Base-by-base conservation (phyloP, 495 filamentous ascomycete genomes). In the Penicillium longicatenatum region DNA sequence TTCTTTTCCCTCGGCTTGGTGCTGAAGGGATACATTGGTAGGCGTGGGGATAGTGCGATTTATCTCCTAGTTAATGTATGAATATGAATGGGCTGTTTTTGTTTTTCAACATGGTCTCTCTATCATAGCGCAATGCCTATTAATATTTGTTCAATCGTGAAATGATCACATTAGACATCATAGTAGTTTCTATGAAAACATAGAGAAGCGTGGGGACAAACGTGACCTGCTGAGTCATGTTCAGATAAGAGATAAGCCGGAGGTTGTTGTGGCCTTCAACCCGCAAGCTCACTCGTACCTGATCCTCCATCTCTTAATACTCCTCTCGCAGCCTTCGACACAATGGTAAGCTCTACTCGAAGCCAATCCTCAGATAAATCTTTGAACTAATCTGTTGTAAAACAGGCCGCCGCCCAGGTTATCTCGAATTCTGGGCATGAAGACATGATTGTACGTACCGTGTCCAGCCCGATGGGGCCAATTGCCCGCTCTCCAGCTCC, bases 381-480 rank as follows among this genome's bases (percentile, higher is more conserved):
- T 39, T 16, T 12, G 6, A 17, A 17, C 37, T 24, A 30, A 46
- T 6, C 2, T 10, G 16, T 50, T 42, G 51, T 48, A 56, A 30
- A 55, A 16, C 59, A 90, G 88, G 88, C 91, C 59, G 68, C 75
- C 63, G 68, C 75, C 66, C 90, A 95, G 82, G 85, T 92, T 61
- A 92, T 93, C 69, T 86, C 91, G 41, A 93, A 93, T 74, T 90
- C 90, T 58, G 89, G 90, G 69, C 94, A 98, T 77, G 95, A 98
- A 87, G 93, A 97, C 73, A 98, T 98, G 93, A 97, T 98, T 82
- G 93, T 98, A 91, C 70, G 91, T 86, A 50, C 52, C 6, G 41
- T 46, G 52, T 44, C 21, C 52, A 59, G 41, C 31, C 55, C 44
- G 43, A 22, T 31, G 31, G 43, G 45, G n/a, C 42, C 48, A 41